Conservation (phyloP, 495 filamentous ascomycete genomes). For the Penicillium atrosanguineum region DNA sequence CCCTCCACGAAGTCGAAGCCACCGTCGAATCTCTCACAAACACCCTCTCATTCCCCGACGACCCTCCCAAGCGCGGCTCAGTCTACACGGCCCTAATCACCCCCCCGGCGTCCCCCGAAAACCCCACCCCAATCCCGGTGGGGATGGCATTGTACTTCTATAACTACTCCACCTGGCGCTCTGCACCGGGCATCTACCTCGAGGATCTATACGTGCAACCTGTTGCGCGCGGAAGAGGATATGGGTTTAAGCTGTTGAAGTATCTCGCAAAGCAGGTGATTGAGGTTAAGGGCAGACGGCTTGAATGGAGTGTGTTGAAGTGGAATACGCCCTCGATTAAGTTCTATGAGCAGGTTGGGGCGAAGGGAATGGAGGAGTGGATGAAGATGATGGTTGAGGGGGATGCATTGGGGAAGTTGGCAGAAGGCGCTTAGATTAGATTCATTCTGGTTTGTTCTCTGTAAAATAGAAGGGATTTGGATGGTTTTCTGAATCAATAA, state of each 20-base stretch:
- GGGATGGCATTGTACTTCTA: constrained; percentile 68
- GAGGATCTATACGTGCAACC: constrained; percentile 88
- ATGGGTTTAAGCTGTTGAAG: constrained; percentile 71
- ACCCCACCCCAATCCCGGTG: constrained; percentile 37
- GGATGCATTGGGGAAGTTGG: constrained; percentile 62
- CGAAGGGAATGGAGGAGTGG: constrained; percentile 83
- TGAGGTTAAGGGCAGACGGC: constrained; percentile 64
- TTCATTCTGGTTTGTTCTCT: too few relatives aligned
- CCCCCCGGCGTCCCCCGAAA: constrained; percentile 28
- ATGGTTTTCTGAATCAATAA: too few relatives aligned
- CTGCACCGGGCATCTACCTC: constrained; percentile 84
- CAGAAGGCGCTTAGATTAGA: constrained; percentile 21
- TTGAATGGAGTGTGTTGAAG: constrained; percentile 93
- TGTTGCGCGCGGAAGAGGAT: constrained; percentile 67
- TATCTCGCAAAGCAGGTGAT: constrained; percentile 72
- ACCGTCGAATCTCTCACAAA: constrained; percentile 67
- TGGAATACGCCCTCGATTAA: constrained; percentile 86
- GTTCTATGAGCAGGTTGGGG: constrained; percentile 81
- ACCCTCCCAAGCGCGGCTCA: constrained; percentile 36
- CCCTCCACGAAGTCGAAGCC: constrained; percentile 69
- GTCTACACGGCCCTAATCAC: constrained; percentile 45
- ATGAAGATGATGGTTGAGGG: constrained; percentile 86
- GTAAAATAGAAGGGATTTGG: too few relatives aligned
- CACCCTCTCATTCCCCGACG: constrained; percentile 73
- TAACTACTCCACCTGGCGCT: constrained; percentile 83